These are phyloP conservation scores for Populus pruinosa DNA, from an alignment of 345 rosid species.

Conservation along the genomic window DNA sequence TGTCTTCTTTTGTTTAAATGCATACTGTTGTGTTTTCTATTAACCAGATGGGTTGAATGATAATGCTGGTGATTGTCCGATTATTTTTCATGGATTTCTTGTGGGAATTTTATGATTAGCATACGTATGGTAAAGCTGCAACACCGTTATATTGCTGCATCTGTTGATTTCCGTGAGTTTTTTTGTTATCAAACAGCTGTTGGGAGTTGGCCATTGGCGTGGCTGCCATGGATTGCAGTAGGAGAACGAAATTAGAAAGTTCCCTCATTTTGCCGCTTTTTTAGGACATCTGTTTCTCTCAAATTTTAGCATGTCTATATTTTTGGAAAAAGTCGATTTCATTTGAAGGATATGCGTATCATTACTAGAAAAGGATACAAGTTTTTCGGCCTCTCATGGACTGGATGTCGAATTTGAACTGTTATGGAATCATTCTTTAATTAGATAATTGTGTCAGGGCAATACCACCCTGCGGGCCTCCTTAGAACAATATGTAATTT, in stretches of 20 bases:
- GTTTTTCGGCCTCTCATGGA: neutral
- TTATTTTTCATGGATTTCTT: neutral
- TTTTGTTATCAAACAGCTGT: neutral
- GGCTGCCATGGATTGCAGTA: neutral
- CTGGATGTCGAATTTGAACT: neutral
- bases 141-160: neutral
- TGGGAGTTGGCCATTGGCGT: neutral
- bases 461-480: neutral
- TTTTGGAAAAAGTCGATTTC: neutral
- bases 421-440: neutral
- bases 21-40: too few species aligned
- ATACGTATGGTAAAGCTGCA: neutral
- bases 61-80: neutral
- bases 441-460: neutral
- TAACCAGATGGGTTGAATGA: neutral
- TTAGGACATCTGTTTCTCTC: neutral
- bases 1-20: too few species aligned
- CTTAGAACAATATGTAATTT: neutral
- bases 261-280: neutral
- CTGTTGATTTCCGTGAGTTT: neutral
- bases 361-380: neutral
- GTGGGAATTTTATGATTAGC: neutral
- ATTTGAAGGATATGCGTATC: neutral
- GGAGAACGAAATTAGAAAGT: neutral
- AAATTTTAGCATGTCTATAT: neutral